Conservation (phyloP, 495 filamentous ascomycete species). For the Podospora bellae-mahoneyi region DNA sequence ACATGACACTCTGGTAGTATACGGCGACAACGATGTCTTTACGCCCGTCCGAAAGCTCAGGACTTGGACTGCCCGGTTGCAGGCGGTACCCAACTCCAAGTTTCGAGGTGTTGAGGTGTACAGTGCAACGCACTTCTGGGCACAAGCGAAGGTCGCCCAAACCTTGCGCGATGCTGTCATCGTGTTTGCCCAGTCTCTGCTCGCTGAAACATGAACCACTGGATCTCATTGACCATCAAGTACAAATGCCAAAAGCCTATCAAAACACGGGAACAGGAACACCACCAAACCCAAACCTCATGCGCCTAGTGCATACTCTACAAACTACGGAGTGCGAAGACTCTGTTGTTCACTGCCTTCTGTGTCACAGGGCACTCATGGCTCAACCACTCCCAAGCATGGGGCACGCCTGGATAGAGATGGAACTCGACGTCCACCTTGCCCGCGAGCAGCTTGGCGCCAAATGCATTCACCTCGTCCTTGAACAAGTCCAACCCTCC, state of each 20-base stretch:
- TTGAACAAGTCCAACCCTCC: slow-evolving; percentile 43
- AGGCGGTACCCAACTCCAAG: slow-evolving; percentile 32
- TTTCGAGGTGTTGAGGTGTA: slow-evolving; percentile 58
- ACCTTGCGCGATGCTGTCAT: slow-evolving; percentile 44
- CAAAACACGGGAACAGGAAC: background rate
- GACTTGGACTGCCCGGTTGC: slow-evolving; percentile 64
- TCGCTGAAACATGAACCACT: background rate
- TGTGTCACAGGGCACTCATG: slow-evolving; percentile 9
- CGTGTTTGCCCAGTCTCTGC: slow-evolving; percentile 21
- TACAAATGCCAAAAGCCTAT: background rate
- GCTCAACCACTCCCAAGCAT: slow-evolving; percentile 41
- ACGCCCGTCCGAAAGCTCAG: slow-evolving; percentile 64
- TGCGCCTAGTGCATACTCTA: slow-evolving; percentile 5
- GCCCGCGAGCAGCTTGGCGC: slow-evolving; percentile 32
- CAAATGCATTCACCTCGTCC: slow-evolving; percentile 44
- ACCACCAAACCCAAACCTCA: background rate
- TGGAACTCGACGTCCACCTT: slow-evolving; percentile 49
- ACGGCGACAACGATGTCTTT: slow-evolving; percentile 77
- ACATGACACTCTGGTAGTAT: slow-evolving; percentile 67
- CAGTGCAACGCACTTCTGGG: slow-evolving; percentile 83
- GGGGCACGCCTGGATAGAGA: slow-evolving; percentile 48
- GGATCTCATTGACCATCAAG: background rate
- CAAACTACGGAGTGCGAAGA: slow-evolving; percentile 18
- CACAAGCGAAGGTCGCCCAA: slow-evolving; percentile 57
- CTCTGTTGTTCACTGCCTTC: slow-evolving; percentile 20